These are phyloP conservation scores for Nematocida ironsii DNA, from an alignment of 371 early-diverging fungal genomes.

Conservation along the genomic window DNA sequence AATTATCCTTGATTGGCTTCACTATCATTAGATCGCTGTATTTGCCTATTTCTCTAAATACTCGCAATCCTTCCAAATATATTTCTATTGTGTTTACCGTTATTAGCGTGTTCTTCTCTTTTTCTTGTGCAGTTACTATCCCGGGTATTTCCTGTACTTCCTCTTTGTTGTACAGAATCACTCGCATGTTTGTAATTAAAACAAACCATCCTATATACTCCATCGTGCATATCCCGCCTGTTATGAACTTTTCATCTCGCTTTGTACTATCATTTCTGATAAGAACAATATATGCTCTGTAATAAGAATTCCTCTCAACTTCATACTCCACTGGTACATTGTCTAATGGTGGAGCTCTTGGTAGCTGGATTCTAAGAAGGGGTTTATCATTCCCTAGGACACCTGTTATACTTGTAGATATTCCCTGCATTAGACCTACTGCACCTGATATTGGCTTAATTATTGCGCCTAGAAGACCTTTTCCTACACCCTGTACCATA, in stretches of 20 bases:
- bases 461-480: slow-evolving; percentile 51
- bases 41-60: slow-evolving; percentile 1
- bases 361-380: slow-evolving; percentile 48
- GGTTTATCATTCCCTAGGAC: slow-evolving; percentile 39
- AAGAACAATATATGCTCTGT: slow-evolving; percentile 42
- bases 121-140: neutral
- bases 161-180: slow-evolving; percentile 49
- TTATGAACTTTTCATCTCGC: slow-evolving; percentile 29
- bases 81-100: neutral
- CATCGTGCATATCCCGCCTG: slow-evolving; percentile 28
- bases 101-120: slow-evolving; percentile 1
- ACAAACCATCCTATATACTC: slow-evolving; percentile 41
- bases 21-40: neutral
- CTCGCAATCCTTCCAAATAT: slow-evolving; percentile 25
- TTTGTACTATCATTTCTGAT: neutral
- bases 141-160: slow-evolving; percentile 30
- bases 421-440: slow-evolving; percentile 43
- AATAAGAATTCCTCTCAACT: slow-evolving; percentile 40
- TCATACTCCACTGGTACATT: slow-evolving; percentile 41
- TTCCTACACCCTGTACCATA: slow-evolving; percentile 56
- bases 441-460: slow-evolving; percentile 56
- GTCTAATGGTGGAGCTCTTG: slow-evolving; percentile 41
- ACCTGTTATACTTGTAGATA: slow-evolving; percentile 45
- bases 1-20: neutral
- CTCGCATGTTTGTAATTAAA: slow-evolving; percentile 29